Evolutionary conservation across 768 basidiomycete genomes (phyloP).

Genomic region (Tylopilus felleus): DNA sequence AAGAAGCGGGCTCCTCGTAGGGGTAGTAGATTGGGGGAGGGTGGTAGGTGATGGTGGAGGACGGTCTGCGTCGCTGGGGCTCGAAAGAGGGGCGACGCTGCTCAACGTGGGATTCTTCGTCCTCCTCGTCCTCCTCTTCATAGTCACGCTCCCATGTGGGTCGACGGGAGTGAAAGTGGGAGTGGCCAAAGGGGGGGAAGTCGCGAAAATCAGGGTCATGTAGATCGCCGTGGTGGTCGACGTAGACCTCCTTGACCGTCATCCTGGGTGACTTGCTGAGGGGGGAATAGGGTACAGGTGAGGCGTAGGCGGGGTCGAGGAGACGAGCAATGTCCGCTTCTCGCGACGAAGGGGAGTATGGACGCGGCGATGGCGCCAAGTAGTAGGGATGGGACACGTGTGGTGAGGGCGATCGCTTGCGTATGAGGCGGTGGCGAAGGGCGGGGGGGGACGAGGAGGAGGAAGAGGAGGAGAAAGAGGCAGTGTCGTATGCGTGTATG

Average conservation of each 20-base stretch:
- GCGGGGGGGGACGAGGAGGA: conserved; percentile 16
- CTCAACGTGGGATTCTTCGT: conserved; percentile 25
- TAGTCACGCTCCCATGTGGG: conserved; percentile 36
- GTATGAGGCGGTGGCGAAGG: conserved; percentile 22
- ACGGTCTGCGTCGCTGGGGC: conserved; percentile 20
- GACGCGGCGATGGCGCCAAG: conserved; percentile 13
- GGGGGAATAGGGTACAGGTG: conserved; percentile 27
- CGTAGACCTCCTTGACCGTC: conserved; percentile 40
- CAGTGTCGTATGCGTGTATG: conserved; percentile 18
- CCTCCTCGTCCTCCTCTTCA: conserved; percentile 30
- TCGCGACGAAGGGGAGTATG: conserved; percentile 37
- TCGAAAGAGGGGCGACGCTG: conserved; percentile 19
- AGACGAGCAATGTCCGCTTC: conserved; percentile 57
- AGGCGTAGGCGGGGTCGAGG: conserved; percentile 62
- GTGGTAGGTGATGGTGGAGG: conserved; percentile 21
- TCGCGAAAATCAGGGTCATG: conserved; percentile 69
- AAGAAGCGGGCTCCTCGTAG: conserved; percentile 31
- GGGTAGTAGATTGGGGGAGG: conserved; percentile 24
- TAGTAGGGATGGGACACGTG: not conserved
- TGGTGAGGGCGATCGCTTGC: conserved; percentile 29
- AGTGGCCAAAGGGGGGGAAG: conserved; percentile 43
- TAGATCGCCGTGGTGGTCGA: conserved; percentile 58
- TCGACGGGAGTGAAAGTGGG: conserved; percentile 22
- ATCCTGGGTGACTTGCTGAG: conserved; percentile 14
- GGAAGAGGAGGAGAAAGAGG: conserved; percentile 23